Evolutionary conservation across 2,329 filamentous ascomycete genomes (phyloP), one percentile per base, ranked within the genome.

Genomic region (Dryadomyces sulphureus): DNA sequence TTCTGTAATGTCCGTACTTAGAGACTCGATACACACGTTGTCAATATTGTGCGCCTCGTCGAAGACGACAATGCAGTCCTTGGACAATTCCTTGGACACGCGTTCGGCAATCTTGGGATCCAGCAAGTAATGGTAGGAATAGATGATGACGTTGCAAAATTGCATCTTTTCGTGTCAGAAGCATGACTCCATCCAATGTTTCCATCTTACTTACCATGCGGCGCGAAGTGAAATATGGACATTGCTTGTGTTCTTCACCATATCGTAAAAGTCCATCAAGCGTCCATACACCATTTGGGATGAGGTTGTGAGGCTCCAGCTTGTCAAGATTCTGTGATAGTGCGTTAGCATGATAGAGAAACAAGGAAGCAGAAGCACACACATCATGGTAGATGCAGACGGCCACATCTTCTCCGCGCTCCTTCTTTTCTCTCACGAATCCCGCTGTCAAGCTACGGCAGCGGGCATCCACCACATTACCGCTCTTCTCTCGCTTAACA

Each of bases 41-140:
- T 98, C 92, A 55, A 98, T 98, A 59, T 98, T 98, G 67, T 98
- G 92, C 14, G 92, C 92, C 63, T 98, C 92, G 58, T 98, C 92
- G 53, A 98, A 98, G 3, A 98, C 92, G 19, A 98, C 86, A 45
- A 98, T 98, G 61, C 89, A 95, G 61, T 98, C 93, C 56, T 95
- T 95, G 0, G 92, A 95, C 11, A 98, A 76, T 57, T 98, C 92
- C 61, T 84, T 88, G 0, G 92, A 96, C 35, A 47, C 45, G 7
- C 90, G 67, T 59, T 98, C 92, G 12, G 92, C 92, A 56, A 98
- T 98, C 61, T 98, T 98, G 3, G 92, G 92, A 57, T 98, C 93
- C 16, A 98, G 76, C 3, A 98, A 76, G 59, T 98, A 98, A 63
- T 98, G 92, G 59, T 98, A 98, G 0, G 92, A 98, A 66, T 98